Evolutionary conservation across 257 asterid genomes (phyloP).

Genomic region (Fraxinus anomala): DNA sequence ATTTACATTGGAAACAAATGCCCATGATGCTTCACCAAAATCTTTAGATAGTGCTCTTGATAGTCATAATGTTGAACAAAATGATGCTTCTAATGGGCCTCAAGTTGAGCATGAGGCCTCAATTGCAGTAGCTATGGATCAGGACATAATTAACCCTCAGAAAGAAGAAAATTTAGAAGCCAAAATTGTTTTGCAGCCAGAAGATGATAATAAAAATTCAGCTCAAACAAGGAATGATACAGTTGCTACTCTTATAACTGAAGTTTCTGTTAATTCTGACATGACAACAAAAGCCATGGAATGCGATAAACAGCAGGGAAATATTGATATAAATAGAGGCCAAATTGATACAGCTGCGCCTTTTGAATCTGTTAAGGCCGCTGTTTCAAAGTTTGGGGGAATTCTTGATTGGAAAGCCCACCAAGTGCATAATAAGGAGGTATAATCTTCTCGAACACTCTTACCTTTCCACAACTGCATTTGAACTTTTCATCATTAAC

Average conservation of each 20-base stretch:
- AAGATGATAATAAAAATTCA: slow-evolving; percentile 37
- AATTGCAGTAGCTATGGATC: slow-evolving; percentile 24
- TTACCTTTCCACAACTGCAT: neutral
- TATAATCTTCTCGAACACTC: slow-evolving; percentile 29
- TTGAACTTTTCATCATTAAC: neutral
- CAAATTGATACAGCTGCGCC: slow-evolving; percentile 90
- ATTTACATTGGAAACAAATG: slow-evolving; percentile 30
- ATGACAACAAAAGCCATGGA: slow-evolving; percentile 24
- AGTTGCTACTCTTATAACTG: slow-evolving; percentile 30
- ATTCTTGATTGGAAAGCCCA: slow-evolving; percentile 99
- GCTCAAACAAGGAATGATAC: slow-evolving; percentile 40
- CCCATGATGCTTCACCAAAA: slow-evolving; percentile 25
- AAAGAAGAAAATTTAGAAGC: slow-evolving; percentile 32
- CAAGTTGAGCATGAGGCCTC: slow-evolving; percentile 31
- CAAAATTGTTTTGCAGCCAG: slow-evolving; percentile 32
- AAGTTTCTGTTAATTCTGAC: slow-evolving; percentile 30
- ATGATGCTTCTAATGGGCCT: slow-evolving; percentile 37
- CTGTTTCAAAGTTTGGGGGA: slow-evolving; percentile 97
- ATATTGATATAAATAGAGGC: slow-evolving; percentile 34
- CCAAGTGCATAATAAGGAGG: slow-evolving; percentile 86
- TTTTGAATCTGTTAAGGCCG: slow-evolving; percentile 92
- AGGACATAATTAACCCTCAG: slow-evolving; percentile 18
- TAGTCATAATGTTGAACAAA: slow-evolving; percentile 11
- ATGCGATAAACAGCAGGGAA: slow-evolving; percentile 32
- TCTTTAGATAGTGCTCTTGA: slow-evolving; percentile 5